Percentiles rank a stretch among this genome's conserved stretches.
These are phyloP conservation scores for Lachnellula hyalina DNA, from an alignment of 2,329 filamentous ascomycete species.

Conservation along the genomic window DNA sequence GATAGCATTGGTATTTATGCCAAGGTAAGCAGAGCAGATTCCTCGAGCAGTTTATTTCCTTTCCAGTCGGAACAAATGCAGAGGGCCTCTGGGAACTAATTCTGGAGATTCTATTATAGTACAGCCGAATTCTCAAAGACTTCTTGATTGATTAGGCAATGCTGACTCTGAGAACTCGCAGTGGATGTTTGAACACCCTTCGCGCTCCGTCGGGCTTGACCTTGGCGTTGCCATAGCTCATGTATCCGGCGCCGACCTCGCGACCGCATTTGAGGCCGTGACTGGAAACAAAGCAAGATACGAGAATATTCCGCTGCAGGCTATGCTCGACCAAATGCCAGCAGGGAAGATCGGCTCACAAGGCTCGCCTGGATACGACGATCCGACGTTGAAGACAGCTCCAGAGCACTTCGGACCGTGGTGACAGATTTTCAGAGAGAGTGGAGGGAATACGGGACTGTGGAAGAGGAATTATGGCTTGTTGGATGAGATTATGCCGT, in stretches of 20 bases:
- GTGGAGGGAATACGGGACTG: slow-evolving; percentile 9
- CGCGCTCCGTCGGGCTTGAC: slow-evolving; percentile 16
- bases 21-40: neutral
- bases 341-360: neutral
- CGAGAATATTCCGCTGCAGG: slow-evolving; percentile 4
- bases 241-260: slow-evolving; percentile 12
- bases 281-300: slow-evolving; percentile 12
- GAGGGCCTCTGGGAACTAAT: no score
- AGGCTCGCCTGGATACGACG: slow-evolving; percentile 1
- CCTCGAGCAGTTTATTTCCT: no score
- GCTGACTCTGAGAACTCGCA: neutral
- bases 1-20: slow-evolving; percentile 18
- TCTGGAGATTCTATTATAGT: no score
- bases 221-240: slow-evolving; percentile 20
- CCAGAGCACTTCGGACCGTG: slow-evolving; percentile 11
- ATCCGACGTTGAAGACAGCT: slow-evolving; percentile 14
- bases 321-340: neutral
- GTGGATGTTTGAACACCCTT: slow-evolving; percentile 22
- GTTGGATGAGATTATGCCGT: slow-evolving; percentile 19
- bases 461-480: slow-evolving; percentile 14
- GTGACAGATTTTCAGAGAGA: slow-evolving; percentile 8
- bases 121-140: no score
- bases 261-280: slow-evolving; percentile 6
- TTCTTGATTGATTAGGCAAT: no score
- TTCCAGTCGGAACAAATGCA: no score